phyloP scores from a whole-genome alignment of 768 basidiomycete species.

The Daedaleopsis sinensis region DNA sequence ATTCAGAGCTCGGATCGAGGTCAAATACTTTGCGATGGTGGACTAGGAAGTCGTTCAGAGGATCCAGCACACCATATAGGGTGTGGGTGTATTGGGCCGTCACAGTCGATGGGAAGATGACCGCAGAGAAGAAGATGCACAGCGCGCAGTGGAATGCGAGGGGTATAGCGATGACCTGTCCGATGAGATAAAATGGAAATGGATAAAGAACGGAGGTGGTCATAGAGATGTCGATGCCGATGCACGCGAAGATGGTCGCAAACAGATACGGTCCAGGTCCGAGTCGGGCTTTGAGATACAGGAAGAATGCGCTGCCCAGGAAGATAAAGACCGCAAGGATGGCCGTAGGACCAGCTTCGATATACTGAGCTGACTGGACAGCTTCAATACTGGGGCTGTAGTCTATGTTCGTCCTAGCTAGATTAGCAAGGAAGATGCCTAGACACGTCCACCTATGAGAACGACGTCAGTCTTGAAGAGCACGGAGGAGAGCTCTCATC shows the following conservation, averaged over 20 bases:
- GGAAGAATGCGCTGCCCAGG: constrained; percentile 55
- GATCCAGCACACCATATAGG: constrained; percentile 49
- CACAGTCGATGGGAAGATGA: constrained; percentile 66
- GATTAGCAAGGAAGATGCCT: constrained; percentile 61
- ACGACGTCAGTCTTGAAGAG: neutral
- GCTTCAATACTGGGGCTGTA: constrained; percentile 40
- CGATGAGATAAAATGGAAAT: constrained; percentile 66
- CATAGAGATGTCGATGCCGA: constrained; percentile 61
- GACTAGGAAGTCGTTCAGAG: constrained; percentile 47
- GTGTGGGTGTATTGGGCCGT: constrained; percentile 59
- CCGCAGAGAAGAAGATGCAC: constrained; percentile 50
- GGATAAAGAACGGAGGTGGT: constrained; percentile 65
- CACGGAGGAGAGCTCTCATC: no score
- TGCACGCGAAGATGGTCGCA: constrained; percentile 59
- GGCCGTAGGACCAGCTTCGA: constrained; percentile 60
- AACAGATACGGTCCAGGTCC: constrained; percentile 68
- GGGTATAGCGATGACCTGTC: constrained; percentile 56
- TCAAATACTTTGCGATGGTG: constrained; percentile 51
- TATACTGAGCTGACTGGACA: constrained; percentile 54
- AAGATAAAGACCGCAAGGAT: constrained; percentile 68
- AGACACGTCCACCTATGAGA: constrained; percentile 64
- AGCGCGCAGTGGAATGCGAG: constrained; percentile 61
- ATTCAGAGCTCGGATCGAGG: constrained; percentile 42
- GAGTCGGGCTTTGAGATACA: constrained; percentile 60
- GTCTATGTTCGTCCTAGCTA: constrained; percentile 51